phyloP scores from a whole-genome alignment of 345 rosid genomes.

The Odontarrhena argentea region DNA sequence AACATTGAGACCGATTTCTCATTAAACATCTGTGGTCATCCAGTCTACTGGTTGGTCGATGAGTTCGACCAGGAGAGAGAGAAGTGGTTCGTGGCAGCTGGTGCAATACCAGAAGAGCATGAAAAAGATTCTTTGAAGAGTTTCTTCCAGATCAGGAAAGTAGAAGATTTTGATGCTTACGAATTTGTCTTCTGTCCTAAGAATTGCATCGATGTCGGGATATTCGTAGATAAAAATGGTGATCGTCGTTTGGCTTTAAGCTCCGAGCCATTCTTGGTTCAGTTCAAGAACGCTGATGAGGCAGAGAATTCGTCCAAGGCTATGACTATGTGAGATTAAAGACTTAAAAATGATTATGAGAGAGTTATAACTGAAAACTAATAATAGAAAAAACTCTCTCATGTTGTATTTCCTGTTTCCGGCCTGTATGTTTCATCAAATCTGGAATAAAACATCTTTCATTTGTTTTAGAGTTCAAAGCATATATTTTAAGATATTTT shows the following conservation, averaged over 20 bases:
- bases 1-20: background rate
- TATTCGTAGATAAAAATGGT: background rate
- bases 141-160: background rate
- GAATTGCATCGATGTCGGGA: conserved; percentile 9
- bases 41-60: background rate
- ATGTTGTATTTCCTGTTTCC: background rate
- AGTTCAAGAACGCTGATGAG: background rate
- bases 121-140: background rate
- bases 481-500: too few species aligned
- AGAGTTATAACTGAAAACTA: background rate
- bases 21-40: background rate
- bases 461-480: background rate
- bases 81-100: background rate
- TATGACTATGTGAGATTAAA: background rate
- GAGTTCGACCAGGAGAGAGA: background rate
- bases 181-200: conserved; percentile 8
- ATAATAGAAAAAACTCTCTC: background rate
- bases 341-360: background rate
- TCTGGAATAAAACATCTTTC: conserved; percentile 9
- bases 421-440: background rate
- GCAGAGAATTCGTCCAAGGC: background rate
- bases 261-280: background rate
- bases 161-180: background rate
- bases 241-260: conserved; percentile 13
- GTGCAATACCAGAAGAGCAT: background rate